phyloP scores from a whole-genome alignment of 2,329 filamentous ascomycete genomes.

The Colletotrichum aenigma region DNA sequence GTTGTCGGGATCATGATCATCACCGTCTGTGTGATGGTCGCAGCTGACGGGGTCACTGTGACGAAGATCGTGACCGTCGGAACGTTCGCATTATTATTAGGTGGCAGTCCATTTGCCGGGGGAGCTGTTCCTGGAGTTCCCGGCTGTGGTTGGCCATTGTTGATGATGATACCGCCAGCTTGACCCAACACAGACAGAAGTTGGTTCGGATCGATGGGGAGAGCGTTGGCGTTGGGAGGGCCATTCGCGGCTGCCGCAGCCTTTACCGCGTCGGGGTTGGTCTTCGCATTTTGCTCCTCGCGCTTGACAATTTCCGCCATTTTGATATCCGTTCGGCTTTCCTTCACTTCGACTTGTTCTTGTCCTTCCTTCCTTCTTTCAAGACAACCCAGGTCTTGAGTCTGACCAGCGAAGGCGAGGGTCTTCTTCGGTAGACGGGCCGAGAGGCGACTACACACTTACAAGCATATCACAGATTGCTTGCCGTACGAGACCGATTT shows the following conservation, averaged over 20 bases:
- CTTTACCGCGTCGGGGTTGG: neutral
- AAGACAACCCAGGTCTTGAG: neutral
- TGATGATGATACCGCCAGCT: neutral
- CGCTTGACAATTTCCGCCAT: neutral
- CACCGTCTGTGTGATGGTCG: neutral
- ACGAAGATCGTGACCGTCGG: slow-evolving; percentile 15
- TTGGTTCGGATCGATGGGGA: slow-evolving; percentile 12
- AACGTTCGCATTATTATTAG: slow-evolving; percentile 15
- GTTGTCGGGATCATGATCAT: slow-evolving; percentile 11
- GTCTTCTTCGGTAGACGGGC: neutral
- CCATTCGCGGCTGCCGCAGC: neutral
- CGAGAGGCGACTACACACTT: neutral
- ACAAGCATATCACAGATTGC: neutral
- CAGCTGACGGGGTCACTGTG: neutral
- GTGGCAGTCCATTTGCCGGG: neutral
- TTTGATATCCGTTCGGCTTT: neutral
- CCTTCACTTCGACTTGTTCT: neutral
- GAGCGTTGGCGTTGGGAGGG: neutral
- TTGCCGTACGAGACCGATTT: neutral
- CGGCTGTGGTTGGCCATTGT: neutral
- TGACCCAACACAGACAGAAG: slow-evolving; percentile 1
- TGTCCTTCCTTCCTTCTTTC: neutral
- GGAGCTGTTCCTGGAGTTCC: neutral
- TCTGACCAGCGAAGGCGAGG: neutral
- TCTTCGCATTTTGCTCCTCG: neutral